Percentiles rank a stretch among this genome's conserved stretches.
Conservation (phyloP, 2,329 filamentous ascomycete species). For the Chaetothyriales sp. region DNA sequence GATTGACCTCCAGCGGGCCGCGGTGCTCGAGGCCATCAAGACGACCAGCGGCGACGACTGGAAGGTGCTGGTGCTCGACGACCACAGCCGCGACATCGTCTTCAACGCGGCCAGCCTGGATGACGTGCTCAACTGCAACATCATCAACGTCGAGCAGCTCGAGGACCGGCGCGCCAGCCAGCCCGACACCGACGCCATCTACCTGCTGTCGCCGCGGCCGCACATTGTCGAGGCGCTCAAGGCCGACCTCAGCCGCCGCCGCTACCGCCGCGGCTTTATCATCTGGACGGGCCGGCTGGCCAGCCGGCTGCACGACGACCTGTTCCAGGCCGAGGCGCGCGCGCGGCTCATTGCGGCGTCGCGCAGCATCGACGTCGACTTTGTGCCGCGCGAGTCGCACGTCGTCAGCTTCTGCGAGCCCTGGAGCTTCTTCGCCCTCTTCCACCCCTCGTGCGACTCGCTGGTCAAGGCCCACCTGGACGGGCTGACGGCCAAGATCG, state of each 20-base stretch:
- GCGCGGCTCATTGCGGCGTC: slow-evolving; percentile 64
- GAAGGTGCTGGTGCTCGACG: slow-evolving; percentile 91
- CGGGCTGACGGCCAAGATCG: slow-evolving; percentile 74
- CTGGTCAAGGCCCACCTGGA: slow-evolving; percentile 74
- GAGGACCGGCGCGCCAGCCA: slow-evolving; percentile 73
- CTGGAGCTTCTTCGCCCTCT: slow-evolving; percentile 87
- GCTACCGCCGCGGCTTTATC: slow-evolving; percentile 66
- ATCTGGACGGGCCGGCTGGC: slow-evolving; percentile 70
- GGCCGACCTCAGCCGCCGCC: slow-evolving; percentile 73
- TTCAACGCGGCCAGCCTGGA: slow-evolving; percentile 88
- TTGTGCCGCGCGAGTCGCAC: slow-evolving; percentile 79
- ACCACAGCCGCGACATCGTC: slow-evolving; percentile 67
- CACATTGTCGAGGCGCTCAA: slow-evolving; percentile 89
- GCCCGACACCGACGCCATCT: slow-evolving; percentile 85
- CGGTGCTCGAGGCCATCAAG: slow-evolving; percentile 16
- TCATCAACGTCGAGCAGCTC: slow-evolving; percentile 92
- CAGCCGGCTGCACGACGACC: slow-evolving; percentile 56
- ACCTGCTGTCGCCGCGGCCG: slow-evolving; percentile 71
- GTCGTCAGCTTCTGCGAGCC: slow-evolving; percentile 85
- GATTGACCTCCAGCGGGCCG: slow-evolving; percentile 61
- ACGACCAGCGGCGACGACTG: slow-evolving; percentile 42
- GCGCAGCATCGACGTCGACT: slow-evolving; percentile 74
- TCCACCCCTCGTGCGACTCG: slow-evolving; percentile 77
- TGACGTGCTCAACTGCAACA: slow-evolving; percentile 91
- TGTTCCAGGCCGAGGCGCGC: slow-evolving; percentile 55